phyloP scores from a whole-genome alignment of 148 eudicot genomes.

The Cornus kousa region DNA sequence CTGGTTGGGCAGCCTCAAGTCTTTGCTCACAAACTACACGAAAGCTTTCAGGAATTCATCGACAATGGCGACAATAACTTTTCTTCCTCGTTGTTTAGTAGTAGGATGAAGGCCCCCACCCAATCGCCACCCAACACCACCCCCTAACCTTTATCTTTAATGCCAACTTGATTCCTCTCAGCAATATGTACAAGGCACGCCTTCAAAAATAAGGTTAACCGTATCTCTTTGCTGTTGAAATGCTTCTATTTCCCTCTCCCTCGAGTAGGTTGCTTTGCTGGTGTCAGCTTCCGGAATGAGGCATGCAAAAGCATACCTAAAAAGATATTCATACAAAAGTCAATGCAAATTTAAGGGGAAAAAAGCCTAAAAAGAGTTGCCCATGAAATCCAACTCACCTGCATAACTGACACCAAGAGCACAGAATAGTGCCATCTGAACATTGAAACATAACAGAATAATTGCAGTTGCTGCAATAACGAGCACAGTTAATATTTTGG shows the following conservation, averaged over 20 bases:
- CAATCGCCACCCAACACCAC: too few species aligned
- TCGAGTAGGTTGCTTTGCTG: slow-evolving; percentile 47
- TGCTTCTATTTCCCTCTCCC: slow-evolving; percentile 16
- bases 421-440: slow-evolving; percentile 72
- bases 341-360: not conserved
- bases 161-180: not conserved
- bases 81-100: too few species aligned
- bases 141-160: too few species aligned
- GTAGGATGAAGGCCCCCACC: too few species aligned
- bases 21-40: too few species aligned
- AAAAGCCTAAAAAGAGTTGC: not conserved
- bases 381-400: slow-evolving; percentile 37
- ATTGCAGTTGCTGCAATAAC: slow-evolving; percentile 59
- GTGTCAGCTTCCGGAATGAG: slow-evolving; percentile 80
- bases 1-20: too few species aligned
- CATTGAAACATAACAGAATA: slow-evolving; percentile 64
- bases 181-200: not conserved
- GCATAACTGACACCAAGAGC: slow-evolving; percentile 68
- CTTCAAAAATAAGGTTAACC: not conserved
- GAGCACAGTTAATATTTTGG: not conserved
- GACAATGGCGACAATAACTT: too few species aligned
- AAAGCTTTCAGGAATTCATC: too few species aligned
- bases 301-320: slow-evolving; percentile 79
- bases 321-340: slow-evolving; percentile 4
- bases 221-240: not conserved